Percentiles rank a stretch among this genome's conserved stretches.
phyloP scores from a whole-genome alignment of 2,329 filamentous ascomycete genomes.

The Nemania sp. region DNA sequence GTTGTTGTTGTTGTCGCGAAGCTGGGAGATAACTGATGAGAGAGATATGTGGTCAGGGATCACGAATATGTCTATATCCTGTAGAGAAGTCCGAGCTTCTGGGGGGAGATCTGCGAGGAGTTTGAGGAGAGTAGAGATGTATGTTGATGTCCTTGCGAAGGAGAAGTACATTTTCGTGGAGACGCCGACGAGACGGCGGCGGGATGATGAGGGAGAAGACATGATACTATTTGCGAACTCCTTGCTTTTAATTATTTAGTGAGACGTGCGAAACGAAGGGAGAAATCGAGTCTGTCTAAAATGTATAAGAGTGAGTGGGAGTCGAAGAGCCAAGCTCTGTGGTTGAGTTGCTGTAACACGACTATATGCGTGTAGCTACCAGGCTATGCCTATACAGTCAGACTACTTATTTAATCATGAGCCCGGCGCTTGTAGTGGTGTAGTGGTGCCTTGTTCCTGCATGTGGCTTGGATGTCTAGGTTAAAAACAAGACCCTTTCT shows the following conservation, averaged over 20 bases:
- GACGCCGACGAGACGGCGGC: conserved; percentile 76
- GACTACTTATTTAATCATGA: not conserved
- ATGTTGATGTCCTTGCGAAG: conserved; percentile 69
- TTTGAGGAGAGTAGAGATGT: conserved; percentile 63
- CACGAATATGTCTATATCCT: conserved; percentile 68
- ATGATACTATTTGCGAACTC: conserved; percentile 14
- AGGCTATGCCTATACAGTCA: not conserved
- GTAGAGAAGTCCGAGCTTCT: conserved; percentile 38
- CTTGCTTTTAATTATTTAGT: not conserved
- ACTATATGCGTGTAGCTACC: not conserved
- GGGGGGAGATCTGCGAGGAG: conserved; percentile 58
- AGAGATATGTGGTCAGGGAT: conserved; percentile 83
- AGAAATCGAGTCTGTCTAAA: too few relatives aligned
- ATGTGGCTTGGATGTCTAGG: not conserved
- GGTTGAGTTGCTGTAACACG: not conserved
- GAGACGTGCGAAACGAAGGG: too few relatives aligned
- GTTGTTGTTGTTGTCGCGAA: conserved; percentile 59
- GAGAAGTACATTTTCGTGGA: conserved; percentile 87
- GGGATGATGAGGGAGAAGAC: conserved; percentile 41
- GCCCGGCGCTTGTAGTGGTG: conserved; percentile 23
- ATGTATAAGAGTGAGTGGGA: too few relatives aligned
- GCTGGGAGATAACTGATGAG: conserved; percentile 61
- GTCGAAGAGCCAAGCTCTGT: too few relatives aligned
- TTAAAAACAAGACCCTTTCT: conserved; percentile 11
- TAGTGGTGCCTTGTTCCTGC: conserved; percentile 1